Percentiles rank a stretch among this genome's conserved stretches.
These are phyloP conservation scores for Lipomyces yarrowii DNA, from an alignment of 1,139 yeast genomes.

Conservation along the genomic window DNA sequence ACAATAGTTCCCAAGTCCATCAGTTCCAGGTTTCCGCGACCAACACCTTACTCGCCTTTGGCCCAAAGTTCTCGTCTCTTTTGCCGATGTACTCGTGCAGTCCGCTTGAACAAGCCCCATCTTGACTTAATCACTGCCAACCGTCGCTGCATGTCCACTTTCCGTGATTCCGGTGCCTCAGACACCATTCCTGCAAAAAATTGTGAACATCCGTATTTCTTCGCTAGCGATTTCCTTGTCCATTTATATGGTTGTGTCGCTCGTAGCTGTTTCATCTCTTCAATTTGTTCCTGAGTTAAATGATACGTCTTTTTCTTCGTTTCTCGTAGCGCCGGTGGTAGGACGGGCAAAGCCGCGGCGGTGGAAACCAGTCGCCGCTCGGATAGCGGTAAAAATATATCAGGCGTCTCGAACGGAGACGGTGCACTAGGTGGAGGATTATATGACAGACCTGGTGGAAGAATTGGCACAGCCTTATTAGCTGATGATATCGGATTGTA, in stretches of 20 bases:
- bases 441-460: conserved; percentile 46
- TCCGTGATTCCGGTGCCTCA: conserved; percentile 45
- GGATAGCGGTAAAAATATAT: conserved; percentile 63
- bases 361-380: conserved; percentile 15
- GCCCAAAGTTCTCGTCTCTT: conserved; percentile 66
- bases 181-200: conserved; percentile 59
- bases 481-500: conserved; percentile 49
- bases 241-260: conserved; percentile 60
- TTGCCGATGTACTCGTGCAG: conserved; percentile 56
- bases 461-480: conserved; percentile 43
- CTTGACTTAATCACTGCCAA: conserved; percentile 48
- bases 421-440: conserved; percentile 53
- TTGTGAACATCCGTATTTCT: conserved; percentile 60
- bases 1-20: not conserved
- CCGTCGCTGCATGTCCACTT: conserved; percentile 50
- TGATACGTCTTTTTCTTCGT: conserved; percentile 56
- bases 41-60: conserved; percentile 53
- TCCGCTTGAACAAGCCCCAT: conserved; percentile 53
- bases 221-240: conserved; percentile 69
- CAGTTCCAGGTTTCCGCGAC: not conserved
- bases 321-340: conserved; percentile 54
- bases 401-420: conserved; percentile 66
- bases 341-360: conserved; percentile 43
- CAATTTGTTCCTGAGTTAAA: conserved; percentile 61
- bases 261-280: conserved; percentile 65